A percentile compares a stretch with the other conserved stretches of the same genome.
Conservation (phyloP, 345 rosid species). For the Lenwebbia sp. region DNA sequence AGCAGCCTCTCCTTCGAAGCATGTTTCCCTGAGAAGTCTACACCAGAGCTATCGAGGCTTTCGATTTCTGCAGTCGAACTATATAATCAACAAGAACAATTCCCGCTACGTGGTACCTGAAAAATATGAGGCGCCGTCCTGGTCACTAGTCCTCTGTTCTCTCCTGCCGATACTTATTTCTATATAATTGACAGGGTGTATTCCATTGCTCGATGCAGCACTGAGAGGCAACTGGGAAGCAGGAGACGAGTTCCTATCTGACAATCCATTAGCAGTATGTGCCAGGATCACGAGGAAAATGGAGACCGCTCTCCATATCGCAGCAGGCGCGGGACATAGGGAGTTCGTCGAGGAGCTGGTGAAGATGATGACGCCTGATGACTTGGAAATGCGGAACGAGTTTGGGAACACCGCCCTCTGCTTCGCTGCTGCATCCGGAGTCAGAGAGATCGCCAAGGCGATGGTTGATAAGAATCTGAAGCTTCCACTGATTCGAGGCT, state of each 20-base stretch:
- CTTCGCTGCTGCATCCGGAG: too few relatives aligned
- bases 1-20: background rate
- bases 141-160: background rate
- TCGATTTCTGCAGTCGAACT: background rate
- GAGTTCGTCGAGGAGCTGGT: background rate
- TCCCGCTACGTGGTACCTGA: background rate
- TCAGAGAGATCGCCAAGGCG: too few relatives aligned
- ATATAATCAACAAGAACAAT: too few relatives aligned
- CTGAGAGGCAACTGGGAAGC: background rate
- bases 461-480: too few relatives aligned
- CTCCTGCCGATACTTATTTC: background rate
- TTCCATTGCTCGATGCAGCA: background rate
- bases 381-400: fast-evolving
- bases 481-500: too few relatives aligned
- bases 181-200: fast-evolving
- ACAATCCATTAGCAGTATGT: fast-evolving
- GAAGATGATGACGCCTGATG: fast-evolving
- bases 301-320: fast-evolving
- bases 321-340: background rate
- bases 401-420: too few relatives aligned
- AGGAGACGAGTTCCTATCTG: background rate
- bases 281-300: fast-evolving
- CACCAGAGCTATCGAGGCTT: too few relatives aligned
- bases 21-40: too few relatives aligned
- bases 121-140: background rate